phyloP scores from a whole-genome alignment of 2,329 filamentous ascomycete species.

The Penicillium crustosum region DNA sequence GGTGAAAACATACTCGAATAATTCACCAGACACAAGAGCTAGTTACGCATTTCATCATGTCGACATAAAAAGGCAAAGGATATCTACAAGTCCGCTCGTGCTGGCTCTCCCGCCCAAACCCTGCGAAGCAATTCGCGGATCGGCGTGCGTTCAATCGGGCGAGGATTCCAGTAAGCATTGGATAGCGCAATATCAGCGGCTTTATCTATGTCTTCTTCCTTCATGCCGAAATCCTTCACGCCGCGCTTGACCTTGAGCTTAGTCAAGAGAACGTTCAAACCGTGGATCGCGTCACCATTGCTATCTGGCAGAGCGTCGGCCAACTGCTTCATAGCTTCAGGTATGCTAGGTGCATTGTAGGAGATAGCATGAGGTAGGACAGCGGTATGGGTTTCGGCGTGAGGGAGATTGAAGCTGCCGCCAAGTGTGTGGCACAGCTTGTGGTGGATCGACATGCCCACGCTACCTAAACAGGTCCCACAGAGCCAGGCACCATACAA shows the following conservation, averaged over 20 bases:
- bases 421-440: conserved; percentile 67
- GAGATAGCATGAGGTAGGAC: conserved; percentile 63
- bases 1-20: not conserved
- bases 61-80: not conserved
- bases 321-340: conserved; percentile 54
- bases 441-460: conserved; percentile 65
- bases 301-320: conserved; percentile 57
- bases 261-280: conserved; percentile 57
- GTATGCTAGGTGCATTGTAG: conserved; percentile 60
- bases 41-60: not conserved
- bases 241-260: conserved; percentile 55
- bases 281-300: conserved; percentile 58
- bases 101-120: conserved; percentile 62
- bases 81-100: conserved; percentile 52
- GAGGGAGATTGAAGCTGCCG: conserved; percentile 63
- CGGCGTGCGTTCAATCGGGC: conserved; percentile 52
- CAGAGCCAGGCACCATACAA: conserved; percentile 67
- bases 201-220: conserved; percentile 60
- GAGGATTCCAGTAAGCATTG: conserved; percentile 62
- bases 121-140: conserved; percentile 59
- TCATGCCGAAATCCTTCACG: conserved; percentile 58
- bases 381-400: conserved; percentile 65
- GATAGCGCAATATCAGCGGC: conserved; percentile 59
- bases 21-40: too few species aligned
- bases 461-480: conserved; percentile 59